Conservation (phyloP, 805 yeast species). For the Wickerhamomyces queroliae region DNA sequence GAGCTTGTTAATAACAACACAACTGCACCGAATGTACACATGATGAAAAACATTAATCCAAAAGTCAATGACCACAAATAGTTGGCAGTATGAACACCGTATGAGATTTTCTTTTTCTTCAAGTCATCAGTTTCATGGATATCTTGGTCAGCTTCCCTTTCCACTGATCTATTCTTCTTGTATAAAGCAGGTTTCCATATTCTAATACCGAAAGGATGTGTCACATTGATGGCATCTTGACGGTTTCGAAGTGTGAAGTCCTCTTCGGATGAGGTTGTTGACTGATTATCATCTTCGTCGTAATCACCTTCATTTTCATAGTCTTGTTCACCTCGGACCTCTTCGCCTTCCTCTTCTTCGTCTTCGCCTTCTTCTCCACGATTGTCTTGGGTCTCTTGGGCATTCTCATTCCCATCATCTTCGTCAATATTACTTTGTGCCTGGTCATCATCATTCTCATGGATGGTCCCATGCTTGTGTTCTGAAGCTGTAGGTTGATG, state of each 20-base stretch:
- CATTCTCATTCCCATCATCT: conserved; percentile 9
- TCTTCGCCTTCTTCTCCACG: conserved; percentile 2
- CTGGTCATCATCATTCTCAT: neutral
- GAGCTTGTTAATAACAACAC: conserved; percentile 41
- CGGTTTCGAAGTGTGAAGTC: conserved; percentile 86
- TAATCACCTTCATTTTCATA: conserved; percentile 13
- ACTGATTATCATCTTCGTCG: conserved; percentile 27
- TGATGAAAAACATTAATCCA: conserved; percentile 54
- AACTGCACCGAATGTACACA: conserved; percentile 46
- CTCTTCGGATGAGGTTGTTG: conserved; percentile 58
- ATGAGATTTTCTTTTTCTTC: conserved; percentile 39
- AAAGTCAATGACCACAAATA: conserved; percentile 66
- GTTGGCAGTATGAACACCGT: conserved; percentile 65
- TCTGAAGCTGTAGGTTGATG: neutral
- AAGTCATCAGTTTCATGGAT: conserved; percentile 65
- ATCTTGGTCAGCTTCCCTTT: conserved; percentile 86
- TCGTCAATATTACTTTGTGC: conserved; percentile 6
- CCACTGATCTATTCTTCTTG: conserved; percentile 88
- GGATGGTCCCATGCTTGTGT: neutral
- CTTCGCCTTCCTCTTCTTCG: conserved; percentile 7
- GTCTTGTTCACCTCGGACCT: conserved; percentile 12
- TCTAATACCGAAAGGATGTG: conserved; percentile 97
- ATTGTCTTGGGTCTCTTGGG: neutral
- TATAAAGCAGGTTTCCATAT: conserved; percentile 98
- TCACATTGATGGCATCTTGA: conserved; percentile 92